Percentiles rank a stretch among this genome's conserved stretches.
phyloP scores from a whole-genome alignment of 441 rosid species.

The Isatis lusitanica region DNA sequence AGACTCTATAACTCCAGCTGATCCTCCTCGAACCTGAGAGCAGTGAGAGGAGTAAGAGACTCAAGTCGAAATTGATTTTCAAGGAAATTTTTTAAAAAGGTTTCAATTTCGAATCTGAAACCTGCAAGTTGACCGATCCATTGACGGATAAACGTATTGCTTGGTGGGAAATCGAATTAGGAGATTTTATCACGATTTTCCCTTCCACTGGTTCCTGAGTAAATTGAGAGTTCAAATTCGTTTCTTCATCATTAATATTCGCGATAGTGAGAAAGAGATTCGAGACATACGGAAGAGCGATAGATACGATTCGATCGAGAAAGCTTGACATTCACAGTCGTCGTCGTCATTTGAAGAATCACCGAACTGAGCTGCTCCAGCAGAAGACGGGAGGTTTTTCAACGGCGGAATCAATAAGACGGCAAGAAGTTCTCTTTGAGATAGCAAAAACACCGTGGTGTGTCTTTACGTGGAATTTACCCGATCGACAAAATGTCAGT shows the following conservation, averaged over 20 bases:
- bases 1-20: constrained; percentile 87
- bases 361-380: not conserved
- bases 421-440: constrained; percentile 1
- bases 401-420: constrained; percentile 17
- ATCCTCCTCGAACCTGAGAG: constrained; percentile 74
- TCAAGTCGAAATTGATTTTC: not conserved
- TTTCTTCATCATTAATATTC: not conserved
- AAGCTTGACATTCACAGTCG: constrained; percentile 56
- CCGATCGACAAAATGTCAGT: not conserved
- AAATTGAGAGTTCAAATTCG: not conserved
- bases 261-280: constrained; percentile 2
- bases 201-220: constrained; percentile 71
- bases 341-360: constrained; percentile 19
- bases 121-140: constrained; percentile 82
- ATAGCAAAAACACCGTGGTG: not conserved
- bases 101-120: constrained; percentile 23
- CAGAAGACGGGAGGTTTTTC: not conserved
- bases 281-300: constrained; percentile 57
- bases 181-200: constrained; percentile 57
- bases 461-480: not conserved
- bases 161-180: constrained; percentile 64
- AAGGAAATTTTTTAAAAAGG: not conserved
- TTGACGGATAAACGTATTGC: constrained; percentile 61
- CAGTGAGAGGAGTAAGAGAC: not conserved
- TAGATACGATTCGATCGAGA: constrained; percentile 71